Percentiles rank a stretch among this genome's conserved stretches.
phyloP scores from a whole-genome alignment of 148 eudicot species.

The Nepenthes mirabilis region DNA sequence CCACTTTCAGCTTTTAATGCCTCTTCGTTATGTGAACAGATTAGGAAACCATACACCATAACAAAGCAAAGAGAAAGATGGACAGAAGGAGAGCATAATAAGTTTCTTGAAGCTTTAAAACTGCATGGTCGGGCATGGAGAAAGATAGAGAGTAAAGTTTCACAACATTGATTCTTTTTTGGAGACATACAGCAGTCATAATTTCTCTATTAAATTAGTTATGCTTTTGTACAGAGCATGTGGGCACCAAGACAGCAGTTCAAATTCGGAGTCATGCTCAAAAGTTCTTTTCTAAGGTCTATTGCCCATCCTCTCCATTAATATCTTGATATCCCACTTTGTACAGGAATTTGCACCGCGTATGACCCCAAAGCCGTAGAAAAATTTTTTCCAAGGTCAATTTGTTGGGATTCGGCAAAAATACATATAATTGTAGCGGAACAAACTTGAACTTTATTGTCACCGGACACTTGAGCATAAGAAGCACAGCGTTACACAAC shows the following conservation, averaged over 20 bases:
- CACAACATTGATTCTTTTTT: not conserved
- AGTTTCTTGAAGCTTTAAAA: conserved; percentile 77
- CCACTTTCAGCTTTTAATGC: not conserved
- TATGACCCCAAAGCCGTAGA: conserved; percentile 24
- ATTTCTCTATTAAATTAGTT: conserved; percentile 6
- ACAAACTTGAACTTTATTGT: no score
- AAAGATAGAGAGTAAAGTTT: conserved; percentile 57
- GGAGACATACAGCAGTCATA: not conserved
- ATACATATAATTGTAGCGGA: no score
- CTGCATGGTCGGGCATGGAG: conserved; percentile 85
- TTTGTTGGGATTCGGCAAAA: not conserved
- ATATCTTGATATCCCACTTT: conserved; percentile 23
- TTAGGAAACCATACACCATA: conserved; percentile 81
- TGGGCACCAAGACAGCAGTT: conserved; percentile 89
- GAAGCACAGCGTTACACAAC: no score
- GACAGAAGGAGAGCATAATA: conserved; percentile 91
- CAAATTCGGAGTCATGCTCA: conserved; percentile 97
- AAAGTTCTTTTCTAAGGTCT: conserved; percentile 91
- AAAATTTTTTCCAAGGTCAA: conserved; percentile 14
- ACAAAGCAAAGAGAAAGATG: conserved; percentile 93
- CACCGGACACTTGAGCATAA: no score
- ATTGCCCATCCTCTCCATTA: conserved; percentile 22
- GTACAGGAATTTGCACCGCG: conserved; percentile 27
- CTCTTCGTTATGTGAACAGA: conserved; percentile 15
- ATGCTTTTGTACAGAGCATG: conserved; percentile 44